Evolutionary conservation across 169 alveolate species (phyloP), one percentile per base, ranked within the genome.

Genomic region (Babesia sp.): DNA sequence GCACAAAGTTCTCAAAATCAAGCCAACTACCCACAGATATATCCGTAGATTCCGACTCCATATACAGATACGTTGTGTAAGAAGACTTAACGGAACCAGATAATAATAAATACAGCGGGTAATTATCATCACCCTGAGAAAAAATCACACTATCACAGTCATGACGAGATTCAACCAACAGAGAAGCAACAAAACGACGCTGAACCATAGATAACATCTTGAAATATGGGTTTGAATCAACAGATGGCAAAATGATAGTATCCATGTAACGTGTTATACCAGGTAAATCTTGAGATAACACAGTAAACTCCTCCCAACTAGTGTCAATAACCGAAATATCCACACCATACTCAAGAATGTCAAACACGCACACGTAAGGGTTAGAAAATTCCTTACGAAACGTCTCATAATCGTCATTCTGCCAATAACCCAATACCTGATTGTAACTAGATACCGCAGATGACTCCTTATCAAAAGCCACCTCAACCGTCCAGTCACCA

Each of bases 401-500:
- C 45, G n/a, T 12, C 16, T 64, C 54, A 14, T 64, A 50, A 14
- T 61, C 58, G 31, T 69, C 82, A 12, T 29, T 29, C 24, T 29
- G 33, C 55, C 59, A 54, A 44, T 78, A 78, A 18, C 69, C 72
- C 68, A 69, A n/a, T 3, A 69, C 28, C 33, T 60, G 71, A 56
- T 51, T 63, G 50, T 45, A 60, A 46, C 64, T 64, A 12, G 85
- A 59, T 20, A 28, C 60, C 11, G 72, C 56, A 28, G 33, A 45
- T 12, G 45, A 29, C 50, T 78, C 86, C 48, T 69, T 54, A 41
- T 66, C 86, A 9, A 46, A 16, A 12, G 86, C 86, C 36, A 29
- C 72, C 8, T 48, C 86, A 9, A n/a, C 8, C 4, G 71, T 59
- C 86, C 86, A 78, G 48, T 78, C 83, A 26, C 86, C 86, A 0